phyloP scores from a whole-genome alignment of 2,329 filamentous ascomycete species.

The Fonsecaea monophora region DNA sequence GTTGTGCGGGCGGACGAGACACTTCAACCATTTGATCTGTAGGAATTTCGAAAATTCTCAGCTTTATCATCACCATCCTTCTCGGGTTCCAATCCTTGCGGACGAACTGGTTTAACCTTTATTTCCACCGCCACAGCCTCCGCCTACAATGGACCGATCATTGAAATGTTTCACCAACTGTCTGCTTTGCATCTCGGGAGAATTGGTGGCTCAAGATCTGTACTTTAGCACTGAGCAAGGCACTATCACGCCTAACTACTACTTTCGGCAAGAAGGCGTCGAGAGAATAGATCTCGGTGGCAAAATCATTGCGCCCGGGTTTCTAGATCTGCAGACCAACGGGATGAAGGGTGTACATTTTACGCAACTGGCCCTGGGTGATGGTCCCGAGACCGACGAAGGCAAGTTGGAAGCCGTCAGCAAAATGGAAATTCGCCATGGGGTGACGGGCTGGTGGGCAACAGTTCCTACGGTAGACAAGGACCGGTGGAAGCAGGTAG shows the following conservation, averaged over 20 bases:
- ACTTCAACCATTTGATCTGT: not conserved
- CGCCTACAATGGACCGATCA: slow-evolving; percentile 25
- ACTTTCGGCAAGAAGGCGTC: slow-evolving; percentile 35
- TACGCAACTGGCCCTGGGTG: slow-evolving; percentile 25
- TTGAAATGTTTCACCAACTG: slow-evolving; percentile 38
- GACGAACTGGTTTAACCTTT: not conserved
- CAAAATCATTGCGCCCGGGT: slow-evolving; percentile 60
- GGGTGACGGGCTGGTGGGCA: slow-evolving; percentile 38
- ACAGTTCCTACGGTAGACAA: slow-evolving; percentile 37
- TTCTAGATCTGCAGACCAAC: slow-evolving; percentile 64
- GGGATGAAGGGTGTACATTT: slow-evolving; percentile 50
- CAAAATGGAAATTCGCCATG: slow-evolving; percentile 26
- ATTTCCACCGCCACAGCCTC: not conserved
- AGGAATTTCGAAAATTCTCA: not conserved
- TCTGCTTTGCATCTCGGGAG: slow-evolving; percentile 33
- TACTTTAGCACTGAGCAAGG: slow-evolving; percentile 34
- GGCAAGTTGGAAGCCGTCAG: slow-evolving; percentile 29
- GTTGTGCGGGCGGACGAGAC: not conserved
- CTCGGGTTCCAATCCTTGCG: not conserved
- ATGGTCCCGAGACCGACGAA: slow-evolving; percentile 19
- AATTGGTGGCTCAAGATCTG: slow-evolving; percentile 35
- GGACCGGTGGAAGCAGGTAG: slow-evolving; percentile 35
- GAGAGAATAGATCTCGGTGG: slow-evolving; percentile 55
- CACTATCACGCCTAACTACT: slow-evolving; percentile 37
- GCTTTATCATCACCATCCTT: not conserved